Base-by-base conservation (phyloP, 805 yeast genomes). In the Lipomyces kockii region DNA sequence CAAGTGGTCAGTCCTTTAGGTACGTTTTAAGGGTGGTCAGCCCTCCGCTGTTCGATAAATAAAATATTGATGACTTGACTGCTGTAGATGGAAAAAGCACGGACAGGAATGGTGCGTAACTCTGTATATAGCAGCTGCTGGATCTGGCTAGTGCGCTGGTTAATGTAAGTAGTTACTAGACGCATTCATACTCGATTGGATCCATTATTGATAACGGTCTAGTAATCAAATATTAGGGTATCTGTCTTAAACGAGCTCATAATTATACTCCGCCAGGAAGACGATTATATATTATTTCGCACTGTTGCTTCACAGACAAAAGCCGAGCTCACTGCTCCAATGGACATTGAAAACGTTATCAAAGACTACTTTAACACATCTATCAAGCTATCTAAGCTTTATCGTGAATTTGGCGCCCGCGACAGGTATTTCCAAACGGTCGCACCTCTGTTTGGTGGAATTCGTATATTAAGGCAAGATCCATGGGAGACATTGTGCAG, bases 401-500 rank as follows among this genome's bases (percentile, higher is more conserved):
- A 89, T 74, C 66, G 74, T 1, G 80, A 83, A 22, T 93, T 98
- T 97, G 71, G 82, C 2, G 65, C 70, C 0, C 82, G 78, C 22
- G 96, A 92, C 75, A 60, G 80, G 22, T 77, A 80, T 25, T 89
- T 87, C 73, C 58, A 78, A 76, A 76, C 69, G 14, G 76, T 76
- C 56, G 53, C 64, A 2, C 61, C 60, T 46, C 69, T 62, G 14
- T 86, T 86, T 64, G 81, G 81, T 3, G 98, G 98, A 0, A 87
- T 94, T 22, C 80, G 99, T 37, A 91, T 94, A 70, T 82, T 95
- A 34, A 83, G 93, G 49, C 98, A 95, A 77, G 97, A 94, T 71
- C 98, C 99, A 0, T 95, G 98, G 98, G 99, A 95, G 73, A 92
- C 94, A 55, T 80, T 92, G 57, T 80, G 94, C 22, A 90, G 95